phyloP scores from a whole-genome alignment of 148 eudicot species.

The Oxyria digyna region DNA sequence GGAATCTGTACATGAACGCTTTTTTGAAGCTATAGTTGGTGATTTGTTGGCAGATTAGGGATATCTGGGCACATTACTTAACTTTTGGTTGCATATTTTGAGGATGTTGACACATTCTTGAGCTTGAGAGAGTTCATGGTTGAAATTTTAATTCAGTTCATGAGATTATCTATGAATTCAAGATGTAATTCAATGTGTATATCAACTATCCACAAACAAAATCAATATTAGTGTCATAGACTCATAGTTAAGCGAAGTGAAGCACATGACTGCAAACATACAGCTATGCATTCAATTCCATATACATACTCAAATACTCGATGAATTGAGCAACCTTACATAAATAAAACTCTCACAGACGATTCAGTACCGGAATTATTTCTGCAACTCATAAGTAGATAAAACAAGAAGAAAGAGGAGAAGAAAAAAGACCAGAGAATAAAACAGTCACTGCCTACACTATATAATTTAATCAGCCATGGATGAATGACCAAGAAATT shows the following conservation, averaged over 20 bases:
- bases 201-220: not conserved
- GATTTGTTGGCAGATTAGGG: no score
- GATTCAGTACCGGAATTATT: slow-evolving; percentile 28
- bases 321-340: slow-evolving; percentile 18
- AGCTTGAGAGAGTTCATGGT: no score
- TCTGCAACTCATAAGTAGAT: slow-evolving; percentile 22
- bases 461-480: slow-evolving; percentile 19
- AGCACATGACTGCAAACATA: not conserved
- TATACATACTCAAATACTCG: slow-evolving; percentile 6
- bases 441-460: slow-evolving; percentile 23
- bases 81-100: not conserved
- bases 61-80: no score
- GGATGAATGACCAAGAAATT: slow-evolving; percentile 14
- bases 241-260: not conserved
- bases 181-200: not conserved
- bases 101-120: no score
- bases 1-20: no score
- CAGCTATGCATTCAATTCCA: slow-evolving; percentile 14
- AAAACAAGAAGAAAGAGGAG: slow-evolving; percentile 8
- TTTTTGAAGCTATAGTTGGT: no score
- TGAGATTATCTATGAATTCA: no score
- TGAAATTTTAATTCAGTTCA: no score
- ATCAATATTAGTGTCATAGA: not conserved
- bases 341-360: slow-evolving; percentile 21
- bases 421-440: slow-evolving; percentile 10